These are phyloP conservation scores for Metschnikowia reukaufii DNA, from an alignment of 805 yeast species.

Conservation along the genomic window DNA sequence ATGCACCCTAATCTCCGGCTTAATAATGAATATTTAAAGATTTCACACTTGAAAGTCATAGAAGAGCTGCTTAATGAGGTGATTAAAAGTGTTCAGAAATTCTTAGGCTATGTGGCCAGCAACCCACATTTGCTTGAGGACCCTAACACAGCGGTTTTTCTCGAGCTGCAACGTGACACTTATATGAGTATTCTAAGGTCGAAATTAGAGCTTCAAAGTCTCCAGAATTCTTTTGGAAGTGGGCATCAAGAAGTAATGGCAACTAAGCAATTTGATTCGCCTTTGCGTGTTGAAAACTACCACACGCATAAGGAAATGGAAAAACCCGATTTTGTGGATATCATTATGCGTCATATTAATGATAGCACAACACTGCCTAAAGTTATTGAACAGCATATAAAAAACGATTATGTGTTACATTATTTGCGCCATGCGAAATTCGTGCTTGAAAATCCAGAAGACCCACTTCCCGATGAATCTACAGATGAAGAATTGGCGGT, in stretches of 20 bases:
- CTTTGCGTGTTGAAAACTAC: slow-evolving; percentile 16
- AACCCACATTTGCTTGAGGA: slow-evolving; percentile 14
- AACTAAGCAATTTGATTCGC: slow-evolving; percentile 13
- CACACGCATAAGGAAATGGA: slow-evolving; percentile 2
- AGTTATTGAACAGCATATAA: slow-evolving; percentile 3
- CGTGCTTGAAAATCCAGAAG: slow-evolving; percentile 58
- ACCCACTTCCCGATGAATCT: slow-evolving; percentile 54
- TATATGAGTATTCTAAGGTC: slow-evolving; percentile 11
- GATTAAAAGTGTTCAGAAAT: slow-evolving; percentile 12
- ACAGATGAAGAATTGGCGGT: slow-evolving; percentile 64
- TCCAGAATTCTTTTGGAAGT: slow-evolving; percentile 13
- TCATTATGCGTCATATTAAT: slow-evolving; percentile 8
- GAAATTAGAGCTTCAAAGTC: slow-evolving; percentile 13
- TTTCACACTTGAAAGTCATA: slow-evolving; percentile 11
- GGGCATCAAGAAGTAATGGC: slow-evolving; percentile 14
- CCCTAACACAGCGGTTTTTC: slow-evolving; percentile 6
- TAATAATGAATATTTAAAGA: slow-evolving; percentile 15
- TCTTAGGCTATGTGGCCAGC: slow-evolving; percentile 9
- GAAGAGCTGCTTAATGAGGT: slow-evolving; percentile 14
- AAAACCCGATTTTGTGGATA: slow-evolving; percentile 18
- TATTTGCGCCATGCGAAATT: slow-evolving; percentile 44
- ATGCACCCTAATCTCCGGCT: slow-evolving; percentile 16
- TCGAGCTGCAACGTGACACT: slow-evolving; percentile 11
- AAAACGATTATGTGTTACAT: slow-evolving; percentile 20
- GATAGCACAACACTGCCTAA: not conserved